Base-by-base conservation (phyloP, 2,329 filamentous ascomycete genomes). In the Knoxdaviesia capensis region DNA sequence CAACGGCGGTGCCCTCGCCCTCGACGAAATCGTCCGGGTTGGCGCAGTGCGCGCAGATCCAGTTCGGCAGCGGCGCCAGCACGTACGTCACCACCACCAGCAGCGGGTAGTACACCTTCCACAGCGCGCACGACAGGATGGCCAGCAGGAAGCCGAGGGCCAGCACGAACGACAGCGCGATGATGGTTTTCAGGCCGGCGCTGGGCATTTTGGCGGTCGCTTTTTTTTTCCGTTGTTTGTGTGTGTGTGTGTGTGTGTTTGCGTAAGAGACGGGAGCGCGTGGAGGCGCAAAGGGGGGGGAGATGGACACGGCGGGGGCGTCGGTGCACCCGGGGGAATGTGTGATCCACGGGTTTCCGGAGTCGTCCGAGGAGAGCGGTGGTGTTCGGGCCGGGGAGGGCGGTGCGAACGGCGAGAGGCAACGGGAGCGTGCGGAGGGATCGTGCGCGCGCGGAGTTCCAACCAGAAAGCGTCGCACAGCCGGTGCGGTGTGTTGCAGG, bases 61-160 rank as follows among this genome's bases (percentile, higher is more conserved):
- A 96, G 72, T 98, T 98, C 48, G 90, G 90, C 44, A 98, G 62
- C 31, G 90, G 90, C 43, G 90, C 90, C 53, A 96, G 59, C 49
- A 94, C 75, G 66, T 94, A 98, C 52, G 88, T 96, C 52, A 78
- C 88, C 48, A 98, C 90, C 52, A 98, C 90, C 49, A 96, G 75
- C 48, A 98, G 76, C 43, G 90, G 86, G 54, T 90, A 84, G 74
- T 93, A 98, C 62, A 85, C 84, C 58, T 88, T 74, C 73, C 81
- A 98, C 51, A 98, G 76, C 41, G 90, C 90, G 58, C 87, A 93
- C 48, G 87, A 94, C 54, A 98, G 82, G 62, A 98, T 98, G 52
- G 96, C 90, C 51, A 98, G 85, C 54, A 98, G 83, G 66, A 98
- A 98, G 53, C 90, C 90, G 54, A 98, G 90, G 52, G 90, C 90